Evolutionary conservation across 495 filamentous ascomycete genomes (phyloP).

Genomic region (Oleoguttula mirabilis): DNA sequence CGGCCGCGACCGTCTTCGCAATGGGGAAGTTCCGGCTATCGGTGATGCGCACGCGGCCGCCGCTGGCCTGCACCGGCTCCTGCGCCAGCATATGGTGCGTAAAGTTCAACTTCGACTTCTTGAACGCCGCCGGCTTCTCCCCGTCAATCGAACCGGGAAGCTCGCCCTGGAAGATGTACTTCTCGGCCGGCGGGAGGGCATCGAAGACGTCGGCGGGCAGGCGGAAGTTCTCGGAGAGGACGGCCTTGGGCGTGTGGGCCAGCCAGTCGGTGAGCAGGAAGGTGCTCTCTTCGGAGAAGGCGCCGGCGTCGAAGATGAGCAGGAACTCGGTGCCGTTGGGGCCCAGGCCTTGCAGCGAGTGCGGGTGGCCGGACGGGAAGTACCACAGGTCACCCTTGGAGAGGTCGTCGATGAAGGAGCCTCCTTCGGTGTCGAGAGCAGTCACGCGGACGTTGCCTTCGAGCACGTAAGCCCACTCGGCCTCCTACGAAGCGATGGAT

Average conservation of each 20-base stretch:
- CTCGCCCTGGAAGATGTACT: slow-evolving; percentile 50
- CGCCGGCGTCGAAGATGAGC: slow-evolving; percentile 55
- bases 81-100: slow-evolving; percentile 51
- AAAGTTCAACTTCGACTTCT: slow-evolving; percentile 47
- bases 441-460: slow-evolving; percentile 37
- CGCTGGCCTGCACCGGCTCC: slow-evolving; percentile 39
- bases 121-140: slow-evolving; percentile 37
- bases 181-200: slow-evolving; percentile 44
- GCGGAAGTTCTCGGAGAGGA: slow-evolving; percentile 55
- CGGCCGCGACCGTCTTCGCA: slow-evolving; percentile 51
- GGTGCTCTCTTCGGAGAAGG: slow-evolving; percentile 59
- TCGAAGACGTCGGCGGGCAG: slow-evolving; percentile 46
- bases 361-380: slow-evolving; percentile 59
- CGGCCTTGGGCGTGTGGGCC: slow-evolving; percentile 50
- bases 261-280: slow-evolving; percentile 59
- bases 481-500: too few species aligned
- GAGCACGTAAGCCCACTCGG: slow-evolving; percentile 56
- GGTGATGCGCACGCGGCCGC: slow-evolving; percentile 49
- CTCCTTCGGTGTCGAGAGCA: slow-evolving; percentile 55
- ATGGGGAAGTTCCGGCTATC: slow-evolving; percentile 57
- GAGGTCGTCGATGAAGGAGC: slow-evolving; percentile 58
- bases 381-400: slow-evolving; percentile 62
- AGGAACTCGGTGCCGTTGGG: slow-evolving; percentile 60
- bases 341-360: slow-evolving; percentile 55
- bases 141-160: slow-evolving; percentile 38